phyloP scores from a whole-genome alignment of 2,329 filamentous ascomycete genomes.

The Trichoderma pleuroti region DNA sequence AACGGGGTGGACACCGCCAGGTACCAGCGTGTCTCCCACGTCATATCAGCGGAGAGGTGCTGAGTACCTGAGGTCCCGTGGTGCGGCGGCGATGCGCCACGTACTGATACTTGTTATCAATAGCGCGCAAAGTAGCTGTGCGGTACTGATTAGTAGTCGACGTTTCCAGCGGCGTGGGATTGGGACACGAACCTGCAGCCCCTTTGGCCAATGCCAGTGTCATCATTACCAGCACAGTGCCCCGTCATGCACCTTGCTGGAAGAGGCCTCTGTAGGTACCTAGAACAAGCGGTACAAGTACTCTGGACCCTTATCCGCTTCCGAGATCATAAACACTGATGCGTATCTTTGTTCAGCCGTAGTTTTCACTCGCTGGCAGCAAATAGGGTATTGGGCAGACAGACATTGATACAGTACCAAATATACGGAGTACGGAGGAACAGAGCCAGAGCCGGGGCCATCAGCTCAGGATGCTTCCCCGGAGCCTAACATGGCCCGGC shows the following conservation, averaged over 20 bases:
- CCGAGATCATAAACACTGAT: not conserved
- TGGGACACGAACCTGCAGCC: not conserved
- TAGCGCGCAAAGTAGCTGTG: not conserved
- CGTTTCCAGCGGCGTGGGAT: not conserved
- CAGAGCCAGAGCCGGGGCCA: not conserved
- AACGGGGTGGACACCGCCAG: not conserved
- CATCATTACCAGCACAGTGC: not conserved
- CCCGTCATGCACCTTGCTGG: not conserved
- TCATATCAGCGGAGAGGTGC: not conserved
- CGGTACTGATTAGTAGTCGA: not conserved
- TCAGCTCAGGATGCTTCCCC: not conserved
- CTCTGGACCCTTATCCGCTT: not conserved
- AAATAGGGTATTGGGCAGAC: not conserved
- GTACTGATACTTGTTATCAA: not conserved
- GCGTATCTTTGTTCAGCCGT: not conserved
- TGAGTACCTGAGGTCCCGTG: not conserved
- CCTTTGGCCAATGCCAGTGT: not conserved
- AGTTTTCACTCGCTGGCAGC: too few relatives aligned
- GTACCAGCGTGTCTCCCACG: constrained; percentile 7
- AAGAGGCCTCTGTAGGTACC: not conserved
- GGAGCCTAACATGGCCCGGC: constrained; percentile 2
- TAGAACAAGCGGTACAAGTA: not conserved
- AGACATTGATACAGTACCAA: not conserved
- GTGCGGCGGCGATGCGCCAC: too few relatives aligned
- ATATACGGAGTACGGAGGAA: not conserved